Base-by-base conservation (phyloP, 2,329 filamentous ascomycete species). In the Fusarium scirpi region DNA sequence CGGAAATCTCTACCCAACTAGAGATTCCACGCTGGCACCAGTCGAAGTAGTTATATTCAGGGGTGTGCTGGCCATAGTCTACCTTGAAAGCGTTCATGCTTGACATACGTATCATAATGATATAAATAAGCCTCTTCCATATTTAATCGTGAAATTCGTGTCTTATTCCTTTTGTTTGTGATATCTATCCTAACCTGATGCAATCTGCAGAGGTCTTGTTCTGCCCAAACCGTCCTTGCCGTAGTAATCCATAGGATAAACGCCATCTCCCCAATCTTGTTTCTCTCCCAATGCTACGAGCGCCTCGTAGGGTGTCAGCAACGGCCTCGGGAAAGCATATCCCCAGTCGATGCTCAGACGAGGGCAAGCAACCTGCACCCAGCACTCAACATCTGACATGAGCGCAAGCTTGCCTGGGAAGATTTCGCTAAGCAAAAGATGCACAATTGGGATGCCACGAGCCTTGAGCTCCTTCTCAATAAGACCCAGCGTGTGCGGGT, bases 161-260 rank as follows among this genome's bases (percentile, higher is more conserved):
- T 62, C 52, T 64, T 49, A 25, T 51, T 46, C 38, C n/a, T 63
- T 54, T 47, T 48, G n/a, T n/a, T 40, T 51, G 11, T 44, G 27
- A 22, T 46, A 24, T 46, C 25, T 30, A 38, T 34, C n/a, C 47
- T 70, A 76, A 57, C 67, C 69, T 7, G 73, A 71, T 2, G 64
- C 76, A 40, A 78, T 73, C 22, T 78, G 77, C 13, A 77, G 65
- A 8, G 84, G 81, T 77, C 86, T 94, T 32, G 92, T 94, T 78
- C 96, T 89, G 3, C 95, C 96, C 58, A 99, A 78, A 0, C 96
- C 96, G 47, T 98, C 93, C 78, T 92, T 95, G 1, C 91, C 94
- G 81, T 99, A 99, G 78, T 97, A 99, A 80, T 99, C 94, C 96
- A 99, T 99, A 0, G 94, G 95, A 82, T 99, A 99, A 16, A 94